A percentile compares a stretch with the other conserved stretches of the same genome.
phyloP scores from a whole-genome alignment of 2,329 filamentous ascomycete species.

The Balansia obtecta region DNA sequence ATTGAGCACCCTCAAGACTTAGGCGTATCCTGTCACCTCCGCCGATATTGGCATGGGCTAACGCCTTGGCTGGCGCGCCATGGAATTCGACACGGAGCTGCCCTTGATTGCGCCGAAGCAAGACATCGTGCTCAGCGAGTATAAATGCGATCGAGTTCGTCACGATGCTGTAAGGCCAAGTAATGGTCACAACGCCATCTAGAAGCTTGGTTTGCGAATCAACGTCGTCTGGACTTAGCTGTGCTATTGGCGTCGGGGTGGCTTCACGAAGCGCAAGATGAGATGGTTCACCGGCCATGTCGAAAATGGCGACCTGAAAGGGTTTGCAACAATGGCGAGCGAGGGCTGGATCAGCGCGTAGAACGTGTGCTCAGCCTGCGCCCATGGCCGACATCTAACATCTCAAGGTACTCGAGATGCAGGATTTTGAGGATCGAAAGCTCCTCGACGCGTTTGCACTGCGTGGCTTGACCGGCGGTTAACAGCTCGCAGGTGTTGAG shows the following conservation, averaged over 20 bases:
- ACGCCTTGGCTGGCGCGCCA: conserved; percentile 55
- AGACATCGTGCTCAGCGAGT: conserved; percentile 74
- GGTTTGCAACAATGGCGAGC: neutral
- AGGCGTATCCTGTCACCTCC: conserved; percentile 69
- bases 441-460: neutral
- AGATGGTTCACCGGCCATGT: conserved; percentile 14
- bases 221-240: conserved; percentile 36
- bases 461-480: neutral
- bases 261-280: conserved; percentile 15
- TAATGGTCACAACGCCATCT: conserved; percentile 65
- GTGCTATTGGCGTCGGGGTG: conserved; percentile 39
- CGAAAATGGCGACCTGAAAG: neutral
- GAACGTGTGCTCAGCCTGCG: neutral
- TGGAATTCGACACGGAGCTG: conserved; percentile 71
- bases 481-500: neutral
- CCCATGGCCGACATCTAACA: neutral
- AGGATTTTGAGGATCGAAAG: neutral
- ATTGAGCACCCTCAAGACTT: conserved; percentile 55
- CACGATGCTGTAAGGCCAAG: conserved; percentile 83
- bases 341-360: conserved; percentile 1
- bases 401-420: neutral
- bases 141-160: conserved; percentile 64
- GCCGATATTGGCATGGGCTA: conserved; percentile 55
- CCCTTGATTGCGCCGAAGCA: conserved; percentile 61
- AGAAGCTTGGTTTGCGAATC: conserved; percentile 34